A percentile compares a stretch with the other conserved stretches of the same genome.
These are phyloP conservation scores for Stagonosporopsis tanaceti DNA, from an alignment of 2,329 filamentous ascomycete species.

Conservation along the genomic window DNA sequence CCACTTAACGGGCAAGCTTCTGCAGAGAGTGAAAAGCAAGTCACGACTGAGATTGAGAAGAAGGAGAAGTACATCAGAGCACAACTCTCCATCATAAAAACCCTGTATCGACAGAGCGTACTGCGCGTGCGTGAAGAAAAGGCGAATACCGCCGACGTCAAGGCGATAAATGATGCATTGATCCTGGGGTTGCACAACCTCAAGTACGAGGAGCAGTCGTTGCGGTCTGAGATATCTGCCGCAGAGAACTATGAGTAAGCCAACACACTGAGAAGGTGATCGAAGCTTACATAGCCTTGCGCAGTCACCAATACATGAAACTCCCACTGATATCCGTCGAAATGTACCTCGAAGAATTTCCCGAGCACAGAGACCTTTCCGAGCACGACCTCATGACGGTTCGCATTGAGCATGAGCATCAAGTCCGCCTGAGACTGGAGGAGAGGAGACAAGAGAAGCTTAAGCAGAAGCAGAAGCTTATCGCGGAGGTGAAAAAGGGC, in stretches of 20 bases:
- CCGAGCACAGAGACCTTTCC: constrained; percentile 74
- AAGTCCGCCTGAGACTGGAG: constrained; percentile 84
- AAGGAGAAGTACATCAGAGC: constrained; percentile 79
- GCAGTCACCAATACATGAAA: constrained; percentile 84
- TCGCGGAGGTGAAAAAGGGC: constrained; percentile 84
- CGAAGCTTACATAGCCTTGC: constrained; percentile 23
- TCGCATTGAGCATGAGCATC: constrained; percentile 88
- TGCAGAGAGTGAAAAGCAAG: constrained; percentile 34
- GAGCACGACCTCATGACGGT: constrained; percentile 87
- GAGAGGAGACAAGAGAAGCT: constrained; percentile 73
- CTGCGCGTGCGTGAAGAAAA: constrained; percentile 87
- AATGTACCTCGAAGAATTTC: constrained; percentile 79
- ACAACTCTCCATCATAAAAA: constrained; percentile 66
- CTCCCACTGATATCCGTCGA: constrained; percentile 85
- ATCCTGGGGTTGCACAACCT: constrained; percentile 95
- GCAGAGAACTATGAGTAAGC: constrained; percentile 88
- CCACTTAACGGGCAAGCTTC: constrained; percentile 29
- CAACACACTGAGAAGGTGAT: neutral
- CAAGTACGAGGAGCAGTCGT: constrained; percentile 92
- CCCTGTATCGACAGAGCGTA: constrained; percentile 82
- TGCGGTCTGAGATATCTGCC: constrained; percentile 86
- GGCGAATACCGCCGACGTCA: constrained; percentile 81
- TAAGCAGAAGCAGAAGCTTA: constrained; percentile 72
- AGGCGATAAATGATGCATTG: constrained; percentile 88
- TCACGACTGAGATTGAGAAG: constrained; percentile 36